phyloP scores from a whole-genome alignment of 2,329 filamentous ascomycete species.

The Ceratocystis eucalypticola region DNA sequence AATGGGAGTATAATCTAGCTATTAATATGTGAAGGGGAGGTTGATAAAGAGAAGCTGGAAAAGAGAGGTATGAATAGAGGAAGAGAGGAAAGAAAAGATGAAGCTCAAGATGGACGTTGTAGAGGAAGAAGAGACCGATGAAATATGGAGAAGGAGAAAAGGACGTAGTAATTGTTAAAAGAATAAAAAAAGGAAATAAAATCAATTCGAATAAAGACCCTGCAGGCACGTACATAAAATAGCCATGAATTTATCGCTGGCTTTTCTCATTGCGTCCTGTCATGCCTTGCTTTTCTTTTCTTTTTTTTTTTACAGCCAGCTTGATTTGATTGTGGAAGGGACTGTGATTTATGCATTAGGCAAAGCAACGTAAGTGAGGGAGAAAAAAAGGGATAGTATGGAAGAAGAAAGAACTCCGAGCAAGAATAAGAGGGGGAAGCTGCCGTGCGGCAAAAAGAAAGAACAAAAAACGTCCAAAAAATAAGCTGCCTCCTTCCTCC shows the following conservation, averaged over 20 bases:
- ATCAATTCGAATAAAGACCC: not conserved
- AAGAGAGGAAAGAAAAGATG: not conserved
- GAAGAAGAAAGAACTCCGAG: conserved; percentile 3
- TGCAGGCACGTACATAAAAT: not conserved
- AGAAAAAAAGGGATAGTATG: not conserved
- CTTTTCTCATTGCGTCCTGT: not conserved
- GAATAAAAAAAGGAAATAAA: conserved; percentile 7
- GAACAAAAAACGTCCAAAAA: not conserved
- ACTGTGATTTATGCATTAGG: conserved; percentile 5
- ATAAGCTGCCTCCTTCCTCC: not conserved
- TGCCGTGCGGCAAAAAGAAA: not conserved
- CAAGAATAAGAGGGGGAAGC: conserved; percentile 6
- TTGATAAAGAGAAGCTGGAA: not conserved
- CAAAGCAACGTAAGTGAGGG: not conserved
- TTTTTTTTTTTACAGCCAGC: not conserved
- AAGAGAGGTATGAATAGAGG: not conserved
- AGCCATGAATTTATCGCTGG: not conserved
- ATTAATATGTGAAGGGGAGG: not conserved
- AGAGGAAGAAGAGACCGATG: conserved; percentile 1
- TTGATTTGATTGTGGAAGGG: conserved; percentile 6
- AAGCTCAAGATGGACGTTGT: not conserved
- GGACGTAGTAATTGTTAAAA: not conserved
- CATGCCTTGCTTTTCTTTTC: not conserved
- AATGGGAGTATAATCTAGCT: too few species aligned
- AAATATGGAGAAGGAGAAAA: conserved; percentile 8